Evolutionary conservation across 768 basidiomycete genomes (phyloP).

Genomic region (Agrocybe chaxingu): DNA sequence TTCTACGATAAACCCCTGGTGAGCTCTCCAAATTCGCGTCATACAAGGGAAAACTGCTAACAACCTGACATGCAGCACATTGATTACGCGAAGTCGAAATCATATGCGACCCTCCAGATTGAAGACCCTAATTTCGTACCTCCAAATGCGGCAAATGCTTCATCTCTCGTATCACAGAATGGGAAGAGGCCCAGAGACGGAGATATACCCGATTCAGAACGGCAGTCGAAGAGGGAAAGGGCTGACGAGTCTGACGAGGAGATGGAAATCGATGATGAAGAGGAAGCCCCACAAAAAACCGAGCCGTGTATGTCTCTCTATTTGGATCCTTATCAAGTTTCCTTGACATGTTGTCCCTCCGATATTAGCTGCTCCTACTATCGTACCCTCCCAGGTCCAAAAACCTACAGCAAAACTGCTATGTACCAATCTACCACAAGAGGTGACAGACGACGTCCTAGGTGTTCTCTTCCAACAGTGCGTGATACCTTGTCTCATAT

Average conservation of each 20-base stretch:
- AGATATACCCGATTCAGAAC: constrained; percentile 48
- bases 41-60: constrained; percentile 2
- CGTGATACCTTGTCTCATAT: constrained; percentile 27
- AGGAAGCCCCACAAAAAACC: constrained; percentile 47
- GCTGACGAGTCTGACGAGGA: constrained; percentile 65
- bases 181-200: constrained; percentile 71
- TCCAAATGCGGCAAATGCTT: constrained; percentile 63
- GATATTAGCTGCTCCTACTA: constrained; percentile 31
- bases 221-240: constrained; percentile 67
- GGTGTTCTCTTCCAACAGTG: constrained; percentile 90
- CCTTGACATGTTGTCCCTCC: constrained; percentile 26
- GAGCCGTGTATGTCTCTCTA: constrained; percentile 45
- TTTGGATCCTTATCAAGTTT: constrained; percentile 22
- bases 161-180: constrained; percentile 39
- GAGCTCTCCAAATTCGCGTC: constrained; percentile 28
- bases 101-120: constrained; percentile 73
- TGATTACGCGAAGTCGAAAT: constrained; percentile 86
- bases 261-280: constrained; percentile 94
- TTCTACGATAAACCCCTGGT: constrained; percentile 95
- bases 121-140: constrained; percentile 83
- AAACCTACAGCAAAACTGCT: constrained; percentile 61
- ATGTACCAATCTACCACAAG: constrained; percentile 86
- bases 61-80: constrained; percentile 59
- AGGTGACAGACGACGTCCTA: constrained; percentile 85
- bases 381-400: constrained; percentile 46